Conservation (phyloP, 225 moss, liverwort and hornwort species). For the Pseudisothecium myosuroides region DNA sequence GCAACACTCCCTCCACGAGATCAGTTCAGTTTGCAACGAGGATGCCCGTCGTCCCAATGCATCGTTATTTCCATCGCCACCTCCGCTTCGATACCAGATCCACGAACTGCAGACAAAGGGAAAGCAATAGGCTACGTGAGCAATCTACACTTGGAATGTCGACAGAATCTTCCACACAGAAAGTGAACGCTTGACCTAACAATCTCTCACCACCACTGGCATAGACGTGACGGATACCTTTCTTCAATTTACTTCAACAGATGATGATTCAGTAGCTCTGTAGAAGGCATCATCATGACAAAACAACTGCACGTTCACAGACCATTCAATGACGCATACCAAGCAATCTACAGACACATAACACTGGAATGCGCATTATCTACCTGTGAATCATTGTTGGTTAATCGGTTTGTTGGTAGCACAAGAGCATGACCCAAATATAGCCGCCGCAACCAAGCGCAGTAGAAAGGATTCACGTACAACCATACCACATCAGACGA, state of each 20-base stretch:
- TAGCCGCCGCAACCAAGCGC: neutral
- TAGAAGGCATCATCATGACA: neutral
- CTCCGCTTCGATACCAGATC: neutral
- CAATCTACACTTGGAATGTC: neutral
- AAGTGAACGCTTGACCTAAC: neutral
- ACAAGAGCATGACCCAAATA: neutral
- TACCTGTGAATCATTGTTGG: neutral
- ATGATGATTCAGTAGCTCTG: neutral
- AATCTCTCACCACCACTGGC: neutral
- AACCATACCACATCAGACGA: neutral
- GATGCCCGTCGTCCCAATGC: neutral
- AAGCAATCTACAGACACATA: neutral
- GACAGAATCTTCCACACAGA: neutral
- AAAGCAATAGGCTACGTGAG: neutral
- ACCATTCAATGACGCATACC: neutral
- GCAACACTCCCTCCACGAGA: neutral
- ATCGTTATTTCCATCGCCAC: neutral
- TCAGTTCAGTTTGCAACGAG: neutral
- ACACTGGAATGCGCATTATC: neutral
- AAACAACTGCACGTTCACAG: neutral
- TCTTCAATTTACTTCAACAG: neutral
- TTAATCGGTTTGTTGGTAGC: neutral
- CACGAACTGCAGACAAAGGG: neutral
- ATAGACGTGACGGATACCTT: neutral
- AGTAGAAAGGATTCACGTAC: neutral